A percentile compares a stretch with the other conserved stretches of the same genome.
Evolutionary conservation across 1,139 yeast genomes (phyloP).

Genomic region (Pichia sp.): DNA sequence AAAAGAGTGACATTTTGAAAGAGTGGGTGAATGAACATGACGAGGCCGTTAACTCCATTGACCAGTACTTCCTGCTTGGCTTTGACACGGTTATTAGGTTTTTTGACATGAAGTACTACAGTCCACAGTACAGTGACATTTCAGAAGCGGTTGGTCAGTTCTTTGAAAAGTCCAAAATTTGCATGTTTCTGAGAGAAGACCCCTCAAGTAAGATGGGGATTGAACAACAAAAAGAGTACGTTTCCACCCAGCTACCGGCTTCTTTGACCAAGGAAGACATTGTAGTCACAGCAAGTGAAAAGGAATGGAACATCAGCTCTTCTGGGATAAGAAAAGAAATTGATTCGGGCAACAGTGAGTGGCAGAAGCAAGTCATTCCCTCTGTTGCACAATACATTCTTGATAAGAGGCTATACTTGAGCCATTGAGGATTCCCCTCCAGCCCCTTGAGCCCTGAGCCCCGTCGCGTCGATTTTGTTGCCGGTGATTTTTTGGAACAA

Average conservation of each 20-base stretch:
- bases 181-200: constrained; percentile 59
- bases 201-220: no score
- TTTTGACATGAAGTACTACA: constrained; percentile 68
- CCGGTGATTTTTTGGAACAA: no score
- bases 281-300: no score
- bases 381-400: constrained; percentile 34
- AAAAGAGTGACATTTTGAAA: constrained; percentile 40
- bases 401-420: not conserved
- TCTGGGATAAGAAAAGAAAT: constrained; percentile 45
- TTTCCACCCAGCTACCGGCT: no score
- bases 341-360: constrained; percentile 5
- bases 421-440: no score
- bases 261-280: no score
- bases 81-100: constrained; percentile 72
- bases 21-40: constrained; percentile 12
- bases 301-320: constrained; percentile 44
- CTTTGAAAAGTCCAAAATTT: constrained; percentile 45
- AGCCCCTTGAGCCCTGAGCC: no score
- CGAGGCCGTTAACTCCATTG: constrained; percentile 9
- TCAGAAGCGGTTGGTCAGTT: constrained; percentile 44
- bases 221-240: no score
- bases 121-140: constrained; percentile 36
- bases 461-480: no score
- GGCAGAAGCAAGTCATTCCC: constrained; percentile 16
- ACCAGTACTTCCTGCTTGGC: constrained; percentile 55